phyloP scores from a whole-genome alignment of 306 rosid genomes.

The Echinosophora koreensis region DNA sequence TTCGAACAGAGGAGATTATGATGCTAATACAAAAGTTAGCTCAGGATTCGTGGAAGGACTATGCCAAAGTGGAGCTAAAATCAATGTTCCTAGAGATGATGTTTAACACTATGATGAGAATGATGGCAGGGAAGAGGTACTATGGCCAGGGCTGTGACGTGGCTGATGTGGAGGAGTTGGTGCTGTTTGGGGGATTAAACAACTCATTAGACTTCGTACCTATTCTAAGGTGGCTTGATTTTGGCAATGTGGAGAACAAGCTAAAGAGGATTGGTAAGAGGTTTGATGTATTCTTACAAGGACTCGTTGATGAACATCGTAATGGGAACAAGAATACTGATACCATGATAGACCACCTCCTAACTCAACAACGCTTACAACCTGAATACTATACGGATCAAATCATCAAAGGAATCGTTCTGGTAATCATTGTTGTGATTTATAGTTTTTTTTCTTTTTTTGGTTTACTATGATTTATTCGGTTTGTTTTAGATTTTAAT shows the following conservation, averaged over 20 bases:
- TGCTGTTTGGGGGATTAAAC: conserved; percentile 29
- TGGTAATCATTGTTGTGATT: conserved; percentile 44
- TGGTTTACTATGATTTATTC: no score
- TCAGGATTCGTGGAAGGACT: neutral
- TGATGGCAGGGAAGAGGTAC: conserved; percentile 68
- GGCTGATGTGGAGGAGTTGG: conserved; percentile 44
- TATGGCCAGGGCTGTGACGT: conserved; percentile 50
- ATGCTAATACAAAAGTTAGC: conserved; percentile 48
- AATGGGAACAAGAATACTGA: conserved; percentile 6
- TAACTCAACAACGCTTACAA: conserved; percentile 47
- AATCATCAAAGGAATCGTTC: conserved; percentile 58
- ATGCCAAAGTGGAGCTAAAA: conserved; percentile 51
- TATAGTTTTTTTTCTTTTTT: no score
- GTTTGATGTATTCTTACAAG: conserved; percentile 54
- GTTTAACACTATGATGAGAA: conserved; percentile 63
- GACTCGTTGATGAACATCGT: conserved; percentile 62
- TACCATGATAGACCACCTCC: conserved; percentile 61
- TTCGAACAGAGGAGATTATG: conserved; percentile 56
- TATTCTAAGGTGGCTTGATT: conserved; percentile 52
- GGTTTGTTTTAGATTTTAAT: no score
- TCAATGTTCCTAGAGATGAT: conserved; percentile 49
- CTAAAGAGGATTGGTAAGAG: conserved; percentile 36
- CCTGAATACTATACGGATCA: conserved; percentile 57
- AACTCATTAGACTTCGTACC: conserved; percentile 59
- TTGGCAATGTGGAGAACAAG: conserved; percentile 41